These are phyloP conservation scores for Wallacemonas sp. DNA, from an alignment of 208 protist species.

Conservation along the genomic window DNA sequence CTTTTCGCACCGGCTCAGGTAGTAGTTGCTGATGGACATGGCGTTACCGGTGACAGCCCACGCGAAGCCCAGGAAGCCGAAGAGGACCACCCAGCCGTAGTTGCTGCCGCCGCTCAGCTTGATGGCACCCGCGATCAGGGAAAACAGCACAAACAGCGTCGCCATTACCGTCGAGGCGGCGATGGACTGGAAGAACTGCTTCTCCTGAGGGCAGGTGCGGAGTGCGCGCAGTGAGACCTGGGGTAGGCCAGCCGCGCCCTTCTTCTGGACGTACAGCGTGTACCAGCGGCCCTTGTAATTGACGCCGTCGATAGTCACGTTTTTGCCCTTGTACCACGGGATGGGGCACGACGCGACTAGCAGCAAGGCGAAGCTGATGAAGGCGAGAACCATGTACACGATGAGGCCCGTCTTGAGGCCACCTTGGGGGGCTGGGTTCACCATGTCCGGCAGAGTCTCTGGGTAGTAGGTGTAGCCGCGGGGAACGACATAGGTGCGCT, in stretches of 20 bases:
- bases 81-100: constrained; percentile 51
- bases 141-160: constrained; percentile 33
- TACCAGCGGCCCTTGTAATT: constrained; percentile 42
- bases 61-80: constrained; percentile 47
- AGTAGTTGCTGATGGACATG: constrained; percentile 53
- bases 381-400: constrained; percentile 30
- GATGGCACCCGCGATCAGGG: constrained; percentile 24
- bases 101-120: constrained; percentile 25
- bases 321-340: constrained; percentile 51
- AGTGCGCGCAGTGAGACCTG: constrained; percentile 16
- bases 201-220: constrained; percentile 38
- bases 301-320: constrained; percentile 21
- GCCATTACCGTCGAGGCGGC: constrained; percentile 39
- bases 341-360: constrained; percentile 39
- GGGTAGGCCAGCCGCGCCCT: constrained; percentile 15
- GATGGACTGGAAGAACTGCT: constrained; percentile 68
- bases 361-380: constrained; percentile 44
- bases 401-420: constrained; percentile 23
- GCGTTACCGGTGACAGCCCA: constrained; percentile 51
- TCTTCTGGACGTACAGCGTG: constrained; percentile 37
- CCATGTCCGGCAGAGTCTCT: constrained; percentile 29
- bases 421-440: constrained; percentile 30
- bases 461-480: constrained; percentile 58
- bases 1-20: constrained; percentile 32
- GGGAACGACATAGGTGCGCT: constrained; percentile 49